phyloP scores from a whole-genome alignment of 805 yeast species.

The Candida methanosorbosa region DNA sequence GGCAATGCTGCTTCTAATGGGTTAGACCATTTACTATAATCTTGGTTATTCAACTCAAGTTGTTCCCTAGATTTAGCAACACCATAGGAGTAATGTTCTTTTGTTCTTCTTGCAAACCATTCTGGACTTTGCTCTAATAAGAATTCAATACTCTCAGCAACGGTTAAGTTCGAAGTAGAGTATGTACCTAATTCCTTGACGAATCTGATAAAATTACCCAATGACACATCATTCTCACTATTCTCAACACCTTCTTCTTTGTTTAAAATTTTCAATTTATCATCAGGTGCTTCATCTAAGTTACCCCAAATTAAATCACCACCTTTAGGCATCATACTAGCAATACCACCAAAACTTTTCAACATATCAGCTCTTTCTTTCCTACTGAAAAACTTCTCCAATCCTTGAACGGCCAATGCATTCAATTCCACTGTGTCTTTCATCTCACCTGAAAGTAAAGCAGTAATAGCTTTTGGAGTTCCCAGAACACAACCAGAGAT shows the following conservation, averaged over 20 bases:
- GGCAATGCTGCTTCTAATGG: conserved; percentile 92
- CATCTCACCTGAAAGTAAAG: conserved; percentile 95
- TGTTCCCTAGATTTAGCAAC: conserved; percentile 53
- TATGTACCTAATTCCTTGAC: conserved; percentile 33
- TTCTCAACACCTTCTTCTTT: neutral
- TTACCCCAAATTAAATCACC: conserved; percentile 89
- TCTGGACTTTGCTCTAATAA: conserved; percentile 57
- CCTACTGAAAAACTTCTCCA: conserved; percentile 88
- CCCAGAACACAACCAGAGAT: conserved; percentile 88
- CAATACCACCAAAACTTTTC: conserved; percentile 86
- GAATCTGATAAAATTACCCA: conserved; percentile 71
- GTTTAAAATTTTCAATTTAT: conserved; percentile 26
- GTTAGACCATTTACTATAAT: conserved; percentile 82
- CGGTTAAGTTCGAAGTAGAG: conserved; percentile 48
- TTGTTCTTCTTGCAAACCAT: conserved; percentile 64
- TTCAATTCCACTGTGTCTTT: conserved; percentile 93
- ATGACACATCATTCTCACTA: conserved; percentile 15
- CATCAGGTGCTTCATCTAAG: conserved; percentile 61
- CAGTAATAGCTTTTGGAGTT: conserved; percentile 90
- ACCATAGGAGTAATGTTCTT: conserved; percentile 73
- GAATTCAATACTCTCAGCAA: conserved; percentile 59
- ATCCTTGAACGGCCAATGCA: conserved; percentile 85
- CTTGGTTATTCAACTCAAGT: conserved; percentile 54
- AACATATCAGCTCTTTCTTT: conserved; percentile 82
- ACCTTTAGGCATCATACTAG: conserved; percentile 95